A percentile compares a stretch with the other conserved stretches of the same genome.
Evolutionary conservation across 164 flowering plant genomes (phyloP).

Genomic region (Echeveria elegans): DNA sequence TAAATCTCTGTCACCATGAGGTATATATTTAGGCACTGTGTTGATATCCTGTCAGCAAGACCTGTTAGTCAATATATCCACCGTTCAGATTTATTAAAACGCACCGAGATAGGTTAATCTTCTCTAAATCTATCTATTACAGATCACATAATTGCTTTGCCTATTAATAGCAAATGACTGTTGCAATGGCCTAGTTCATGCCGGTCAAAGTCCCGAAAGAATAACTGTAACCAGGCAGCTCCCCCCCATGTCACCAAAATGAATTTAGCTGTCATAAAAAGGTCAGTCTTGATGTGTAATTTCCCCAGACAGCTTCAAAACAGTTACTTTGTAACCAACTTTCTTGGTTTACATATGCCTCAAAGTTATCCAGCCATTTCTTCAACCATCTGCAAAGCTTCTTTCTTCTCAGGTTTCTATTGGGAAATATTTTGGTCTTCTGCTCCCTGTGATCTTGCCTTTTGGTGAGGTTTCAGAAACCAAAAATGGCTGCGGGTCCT

Average conservation of each 20-base stretch:
- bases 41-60: not conserved
- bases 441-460: not conserved
- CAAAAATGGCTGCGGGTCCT: not conserved
- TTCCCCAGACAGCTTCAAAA: not conserved
- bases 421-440: not conserved
- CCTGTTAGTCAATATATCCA: not conserved
- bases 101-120: not conserved
- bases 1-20: no score
- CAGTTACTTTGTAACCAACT: not conserved
- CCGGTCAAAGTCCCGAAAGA: not conserved
- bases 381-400: not conserved
- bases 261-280: not conserved
- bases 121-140: not conserved
- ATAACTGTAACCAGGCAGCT: not conserved
- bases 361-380: not conserved
- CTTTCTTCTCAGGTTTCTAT: not conserved
- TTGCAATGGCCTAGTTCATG: not conserved
- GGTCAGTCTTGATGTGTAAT: no score
- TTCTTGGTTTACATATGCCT: not conserved
- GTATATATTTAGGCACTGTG: not conserved
- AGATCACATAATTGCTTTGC: not conserved
- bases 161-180: not conserved
- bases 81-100: not conserved
- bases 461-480: not conserved
- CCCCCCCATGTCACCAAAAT: not conserved